Evolutionary conservation across 495 filamentous ascomycete species (phyloP).

Genomic region (Penicillium cataractarum): DNA sequence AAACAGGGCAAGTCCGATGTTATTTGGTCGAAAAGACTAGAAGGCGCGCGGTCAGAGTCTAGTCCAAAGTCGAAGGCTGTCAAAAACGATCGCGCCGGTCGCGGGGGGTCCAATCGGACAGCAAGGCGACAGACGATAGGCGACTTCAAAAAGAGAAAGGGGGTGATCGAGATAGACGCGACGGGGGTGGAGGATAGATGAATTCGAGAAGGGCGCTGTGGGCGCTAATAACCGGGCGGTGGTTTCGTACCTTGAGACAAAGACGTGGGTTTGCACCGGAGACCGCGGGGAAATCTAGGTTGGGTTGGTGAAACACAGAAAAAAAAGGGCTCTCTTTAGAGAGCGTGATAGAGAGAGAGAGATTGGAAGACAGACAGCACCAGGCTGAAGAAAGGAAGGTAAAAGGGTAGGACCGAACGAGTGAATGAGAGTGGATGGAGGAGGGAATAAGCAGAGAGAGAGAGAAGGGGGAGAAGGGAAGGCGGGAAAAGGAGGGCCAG

Average conservation of each 20-base stretch:
- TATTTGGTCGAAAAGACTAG: constrained; percentile 4
- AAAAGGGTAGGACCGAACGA: constrained; percentile 21
- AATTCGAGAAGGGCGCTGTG: not conserved
- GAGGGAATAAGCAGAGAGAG: constrained; percentile 19
- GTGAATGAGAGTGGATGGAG: constrained; percentile 21
- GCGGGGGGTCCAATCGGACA: constrained; percentile 13
- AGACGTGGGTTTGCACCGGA: constrained; percentile 9
- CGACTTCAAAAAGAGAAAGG: not conserved
- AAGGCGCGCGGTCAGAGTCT: constrained; percentile 11
- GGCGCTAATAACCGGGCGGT: constrained; percentile 17
- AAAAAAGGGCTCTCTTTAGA: not conserved
- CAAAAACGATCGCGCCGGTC: constrained; percentile 9
- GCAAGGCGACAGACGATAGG: not conserved
- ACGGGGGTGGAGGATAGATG: not conserved
- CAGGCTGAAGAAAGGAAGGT: constrained; percentile 28
- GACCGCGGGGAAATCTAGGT: constrained; percentile 2
- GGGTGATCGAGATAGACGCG: not conserved
- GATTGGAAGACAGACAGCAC: constrained; percentile 21
- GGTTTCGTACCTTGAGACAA: constrained; percentile 20
- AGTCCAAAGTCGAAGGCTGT: not conserved
- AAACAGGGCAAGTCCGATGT: not conserved
- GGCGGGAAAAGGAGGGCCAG: constrained; percentile 13
- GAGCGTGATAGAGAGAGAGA: constrained; percentile 1
- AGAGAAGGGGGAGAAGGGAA: constrained; percentile 18
- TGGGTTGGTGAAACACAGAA: constrained; percentile 2